Conservation (phyloP, 2,329 filamentous ascomycete genomes). For the Talaromyces sp. region DNA sequence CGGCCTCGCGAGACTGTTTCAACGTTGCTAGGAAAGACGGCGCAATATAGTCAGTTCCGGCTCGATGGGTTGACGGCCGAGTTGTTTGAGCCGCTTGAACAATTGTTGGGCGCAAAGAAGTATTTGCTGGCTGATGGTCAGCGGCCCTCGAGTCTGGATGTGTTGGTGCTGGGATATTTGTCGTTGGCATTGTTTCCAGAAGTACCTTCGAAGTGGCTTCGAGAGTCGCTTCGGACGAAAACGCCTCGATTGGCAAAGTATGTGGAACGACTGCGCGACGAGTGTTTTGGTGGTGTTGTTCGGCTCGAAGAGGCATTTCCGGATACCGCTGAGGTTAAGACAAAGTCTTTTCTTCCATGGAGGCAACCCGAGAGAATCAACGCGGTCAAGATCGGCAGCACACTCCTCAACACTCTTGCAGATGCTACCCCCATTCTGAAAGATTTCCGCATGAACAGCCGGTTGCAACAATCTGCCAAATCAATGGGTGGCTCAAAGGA, state of each 20-base stretch:
- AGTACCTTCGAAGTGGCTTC: conserved; percentile 62
- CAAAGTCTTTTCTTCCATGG: conserved; percentile 33
- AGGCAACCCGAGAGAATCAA: conserved; percentile 33
- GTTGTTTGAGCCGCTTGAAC: conserved; percentile 68
- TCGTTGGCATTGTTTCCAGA: conserved; percentile 65
- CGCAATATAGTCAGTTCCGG: conserved; percentile 70
- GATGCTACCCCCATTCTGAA: conserved; percentile 38
- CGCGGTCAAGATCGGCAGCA: conserved; percentile 31
- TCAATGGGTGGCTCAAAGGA: conserved; percentile 21
- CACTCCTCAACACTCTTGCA: conserved; percentile 34
- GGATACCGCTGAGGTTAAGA: not conserved
- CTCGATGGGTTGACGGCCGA: conserved; percentile 69
- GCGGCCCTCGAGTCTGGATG: conserved; percentile 68
- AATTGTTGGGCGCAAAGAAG: conserved; percentile 55
- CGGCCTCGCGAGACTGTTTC: conserved; percentile 58
- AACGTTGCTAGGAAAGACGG: conserved; percentile 61
- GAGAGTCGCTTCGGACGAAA: conserved; percentile 54
- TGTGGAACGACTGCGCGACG: conserved; percentile 38
- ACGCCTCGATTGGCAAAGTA: conserved; percentile 46
- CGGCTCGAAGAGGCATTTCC: conserved; percentile 26
- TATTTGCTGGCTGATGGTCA: conserved; percentile 54
- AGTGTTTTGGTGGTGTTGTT: conserved; percentile 37
- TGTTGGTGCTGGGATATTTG: conserved; percentile 75
- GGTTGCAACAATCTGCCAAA: conserved; percentile 33
- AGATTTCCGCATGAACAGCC: conserved; percentile 37